phyloP scores from a whole-genome alignment of 306 rosid genomes.

The Gillenia trifoliata region DNA sequence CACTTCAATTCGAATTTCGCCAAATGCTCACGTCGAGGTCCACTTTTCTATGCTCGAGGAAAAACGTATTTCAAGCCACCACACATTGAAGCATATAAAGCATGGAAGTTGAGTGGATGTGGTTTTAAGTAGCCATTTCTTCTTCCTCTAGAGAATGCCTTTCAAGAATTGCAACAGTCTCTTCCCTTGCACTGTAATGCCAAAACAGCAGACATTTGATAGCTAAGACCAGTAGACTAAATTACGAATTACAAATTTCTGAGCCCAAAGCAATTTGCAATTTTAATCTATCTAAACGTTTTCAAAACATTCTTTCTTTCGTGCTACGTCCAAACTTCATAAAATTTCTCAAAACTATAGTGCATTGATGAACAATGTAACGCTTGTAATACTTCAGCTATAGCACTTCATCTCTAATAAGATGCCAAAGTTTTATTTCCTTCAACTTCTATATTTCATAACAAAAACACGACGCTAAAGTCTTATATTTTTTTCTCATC shows the following conservation, averaged over 20 bases:
- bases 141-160: conserved; percentile 47
- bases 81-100: neutral
- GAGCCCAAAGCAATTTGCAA: too few species aligned
- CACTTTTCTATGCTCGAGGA: neutral
- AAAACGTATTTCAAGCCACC: neutral
- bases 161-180: conserved; percentile 57
- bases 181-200: conserved; percentile 59
- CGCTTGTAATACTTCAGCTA: neutral
- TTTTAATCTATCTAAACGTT: too few species aligned
- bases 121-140: conserved; percentile 25
- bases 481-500: neutral
- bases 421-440: too few species aligned
- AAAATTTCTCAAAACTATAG: too few species aligned
- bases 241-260: too few species aligned
- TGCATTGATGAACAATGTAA: neutral
- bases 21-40: neutral
- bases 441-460: neutral
- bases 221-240: too few species aligned
- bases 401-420: neutral
- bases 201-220: too few species aligned
- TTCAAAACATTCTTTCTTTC: too few species aligned
- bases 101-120: neutral
- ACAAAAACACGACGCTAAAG: neutral
- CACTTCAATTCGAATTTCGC: neutral
- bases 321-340: too few species aligned